Percentiles rank a stretch among this genome's conserved stretches.
These are phyloP conservation scores for Phallus indusiatus DNA, from an alignment of 768 basidiomycete species.

Conservation along the genomic window DNA sequence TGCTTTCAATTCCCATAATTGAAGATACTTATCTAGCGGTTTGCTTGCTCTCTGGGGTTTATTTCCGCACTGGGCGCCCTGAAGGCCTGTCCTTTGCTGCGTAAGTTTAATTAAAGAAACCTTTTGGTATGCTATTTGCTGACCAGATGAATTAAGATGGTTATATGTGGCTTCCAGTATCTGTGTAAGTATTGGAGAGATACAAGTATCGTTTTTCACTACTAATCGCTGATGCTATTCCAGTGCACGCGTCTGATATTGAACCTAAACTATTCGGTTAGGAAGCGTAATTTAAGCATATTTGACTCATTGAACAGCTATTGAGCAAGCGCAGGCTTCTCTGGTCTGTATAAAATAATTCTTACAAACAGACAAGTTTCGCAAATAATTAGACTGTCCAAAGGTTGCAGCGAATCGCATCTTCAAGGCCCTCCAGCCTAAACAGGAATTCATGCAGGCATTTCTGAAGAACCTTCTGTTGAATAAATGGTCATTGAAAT, in stretches of 20 bases:
- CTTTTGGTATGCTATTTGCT: not conserved
- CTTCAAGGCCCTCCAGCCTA: too few species aligned
- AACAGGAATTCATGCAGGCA: too few species aligned
- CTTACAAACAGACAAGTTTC: too few species aligned
- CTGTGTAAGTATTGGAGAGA: not conserved
- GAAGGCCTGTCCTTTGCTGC: not conserved
- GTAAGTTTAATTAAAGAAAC: not conserved
- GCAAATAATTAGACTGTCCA: too few species aligned
- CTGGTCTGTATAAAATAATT: too few species aligned
- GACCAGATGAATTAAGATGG: not conserved
- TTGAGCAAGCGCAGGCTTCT: too few species aligned
- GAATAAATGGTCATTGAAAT: too few species aligned
- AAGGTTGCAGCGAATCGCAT: too few species aligned
- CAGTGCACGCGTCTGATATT: not conserved
- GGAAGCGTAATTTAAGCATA: not conserved
- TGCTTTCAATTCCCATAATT: not conserved
- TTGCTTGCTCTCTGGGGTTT: not conserved
- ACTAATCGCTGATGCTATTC: not conserved
- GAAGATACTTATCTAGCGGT: not conserved
- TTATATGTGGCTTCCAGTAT: not conserved
- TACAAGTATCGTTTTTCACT: not conserved
- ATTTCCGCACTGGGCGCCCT: not conserved
- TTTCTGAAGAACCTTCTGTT: too few species aligned
- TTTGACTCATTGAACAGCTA: too few species aligned
- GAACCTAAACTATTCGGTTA: not conserved